phyloP scores from a whole-genome alignment of 2,329 filamentous ascomycete species.

The Fusarium sp. region DNA sequence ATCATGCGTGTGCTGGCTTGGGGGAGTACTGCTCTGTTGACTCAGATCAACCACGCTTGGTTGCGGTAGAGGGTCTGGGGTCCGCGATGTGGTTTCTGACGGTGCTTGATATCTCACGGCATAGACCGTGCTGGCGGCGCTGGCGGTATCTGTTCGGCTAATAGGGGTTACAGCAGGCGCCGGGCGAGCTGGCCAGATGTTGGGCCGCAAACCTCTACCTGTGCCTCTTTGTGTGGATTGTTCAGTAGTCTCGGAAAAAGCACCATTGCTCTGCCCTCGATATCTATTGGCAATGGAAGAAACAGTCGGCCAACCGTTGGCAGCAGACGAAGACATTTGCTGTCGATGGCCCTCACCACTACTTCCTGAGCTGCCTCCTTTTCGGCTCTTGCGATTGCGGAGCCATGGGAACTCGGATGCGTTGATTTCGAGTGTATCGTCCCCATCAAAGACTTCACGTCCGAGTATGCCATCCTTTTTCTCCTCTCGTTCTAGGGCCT shows the following conservation, averaged over 20 bases:
- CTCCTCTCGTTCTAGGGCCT: constrained; percentile 90
- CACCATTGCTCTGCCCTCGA: constrained; percentile 34
- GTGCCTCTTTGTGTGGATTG: constrained; percentile 43
- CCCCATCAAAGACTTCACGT: constrained; percentile 90
- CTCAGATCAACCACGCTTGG: constrained; percentile 46
- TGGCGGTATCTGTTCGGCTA: constrained; percentile 70
- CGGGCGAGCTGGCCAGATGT: constrained; percentile 65
- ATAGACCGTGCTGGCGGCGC: constrained; percentile 71
- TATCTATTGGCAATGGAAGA: constrained; percentile 42
- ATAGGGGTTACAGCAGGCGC: constrained; percentile 64
- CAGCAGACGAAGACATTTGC: constrained; percentile 19
- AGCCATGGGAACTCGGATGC: constrained; percentile 62
- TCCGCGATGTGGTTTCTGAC: constrained; percentile 60
- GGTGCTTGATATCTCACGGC: constrained; percentile 68
- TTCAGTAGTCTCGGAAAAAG: constrained; percentile 32
- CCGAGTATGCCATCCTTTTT: constrained; percentile 93
- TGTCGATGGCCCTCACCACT: constrained; percentile 25
- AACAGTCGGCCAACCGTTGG: constrained; percentile 44
- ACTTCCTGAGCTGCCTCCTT: constrained; percentile 32
- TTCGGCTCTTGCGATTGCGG: constrained; percentile 50
- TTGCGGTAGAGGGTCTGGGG: constrained; percentile 52
- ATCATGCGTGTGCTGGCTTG: constrained; percentile 38
- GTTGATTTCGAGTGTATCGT: constrained; percentile 83
- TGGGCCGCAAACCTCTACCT: constrained; percentile 57
- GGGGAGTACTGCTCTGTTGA: constrained; percentile 48